Evolutionary conservation across 345 rosid species (phyloP), one percentile per base, ranked within the genome.

Genomic region (Psidium friedrichsthalianum): DNA sequence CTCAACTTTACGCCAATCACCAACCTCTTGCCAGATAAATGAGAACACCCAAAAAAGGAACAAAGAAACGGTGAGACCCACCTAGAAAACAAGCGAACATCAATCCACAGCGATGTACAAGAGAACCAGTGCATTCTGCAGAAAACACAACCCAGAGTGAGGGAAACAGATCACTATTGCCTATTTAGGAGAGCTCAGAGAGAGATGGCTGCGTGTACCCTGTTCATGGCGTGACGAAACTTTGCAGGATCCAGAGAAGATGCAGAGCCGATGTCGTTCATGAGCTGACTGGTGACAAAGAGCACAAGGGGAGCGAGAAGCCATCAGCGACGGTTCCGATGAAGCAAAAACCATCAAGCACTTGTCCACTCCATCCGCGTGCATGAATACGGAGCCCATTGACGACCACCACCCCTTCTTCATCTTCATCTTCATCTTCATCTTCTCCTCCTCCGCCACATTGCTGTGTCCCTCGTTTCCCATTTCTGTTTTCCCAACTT

Each of bases 301-400:
- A 95, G 88, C 80, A 93, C 91, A 80, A 95, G 88, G 13, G 99
- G 99, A 2, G 98, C 40, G 91, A 87, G 84, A 93, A 92, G 4
- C 99, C 99, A 89, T 96, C 98, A 42, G 96, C 96, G 25, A 96
- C 49, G 53, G 98, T 91, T 74, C 99, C 98, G 74, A 95, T 84
- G 80, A 93, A 84, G 25, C 99, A 10, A 96, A 88, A 54, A 88
- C 88, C 98, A 96, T 96, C 84, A 94, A 82, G 84, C 89, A 32
- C 93, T 82, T 76, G 86, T 96, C 99, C 6, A 87, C 87, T 13
- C 89, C 82, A 83, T 96, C 98, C 15, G 98, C 96, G 82, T 95
- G 99, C 92, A 93, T 91, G 87, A 96, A 93, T 85, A 96, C 93
- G 11, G 97, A 93, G 25, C 92, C 85, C 6, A 94, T 20, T 1